phyloP scores from a whole-genome alignment of 2,329 filamentous ascomycete species.

The Xylariaceae sp. region DNA sequence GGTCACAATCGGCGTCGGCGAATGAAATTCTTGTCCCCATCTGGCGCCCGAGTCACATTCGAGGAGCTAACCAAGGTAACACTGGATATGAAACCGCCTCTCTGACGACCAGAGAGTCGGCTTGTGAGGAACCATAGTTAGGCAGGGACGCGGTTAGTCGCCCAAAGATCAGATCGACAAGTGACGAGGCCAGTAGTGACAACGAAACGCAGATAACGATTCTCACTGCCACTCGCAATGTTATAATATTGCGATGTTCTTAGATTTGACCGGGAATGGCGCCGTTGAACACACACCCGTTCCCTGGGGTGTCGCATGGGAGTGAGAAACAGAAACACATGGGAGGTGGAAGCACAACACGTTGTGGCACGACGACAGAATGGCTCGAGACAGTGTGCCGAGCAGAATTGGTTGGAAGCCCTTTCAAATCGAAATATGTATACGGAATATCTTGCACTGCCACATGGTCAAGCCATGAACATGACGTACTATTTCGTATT shows the following conservation, averaged over 20 bases:
- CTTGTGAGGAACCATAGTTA: background rate
- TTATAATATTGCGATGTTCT: background rate
- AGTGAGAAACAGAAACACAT: constrained; percentile 1
- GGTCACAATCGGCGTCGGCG: constrained; percentile 16
- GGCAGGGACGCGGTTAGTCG: background rate
- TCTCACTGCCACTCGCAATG: background rate
- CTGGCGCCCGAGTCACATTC: background rate
- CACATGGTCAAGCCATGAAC: background rate
- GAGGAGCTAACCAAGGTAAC: background rate
- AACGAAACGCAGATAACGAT: background rate
- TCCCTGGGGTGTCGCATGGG: background rate
- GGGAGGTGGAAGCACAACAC: background rate
- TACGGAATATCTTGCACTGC: background rate
- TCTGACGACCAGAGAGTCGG: background rate
- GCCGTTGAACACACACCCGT: background rate
- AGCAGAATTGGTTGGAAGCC: too few relatives aligned
- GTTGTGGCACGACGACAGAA: background rate
- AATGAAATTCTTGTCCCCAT: constrained; percentile 4
- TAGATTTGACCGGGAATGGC: background rate
- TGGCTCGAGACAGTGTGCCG: too few relatives aligned
- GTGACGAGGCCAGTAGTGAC: background rate
- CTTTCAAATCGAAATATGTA: background rate
- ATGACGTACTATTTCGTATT: too few relatives aligned
- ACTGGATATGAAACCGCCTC: background rate
- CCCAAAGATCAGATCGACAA: background rate